Evolutionary conservation across 352 stramenopile genomes (phyloP).

Genomic region (Aphanomyces stellatus): DNA sequence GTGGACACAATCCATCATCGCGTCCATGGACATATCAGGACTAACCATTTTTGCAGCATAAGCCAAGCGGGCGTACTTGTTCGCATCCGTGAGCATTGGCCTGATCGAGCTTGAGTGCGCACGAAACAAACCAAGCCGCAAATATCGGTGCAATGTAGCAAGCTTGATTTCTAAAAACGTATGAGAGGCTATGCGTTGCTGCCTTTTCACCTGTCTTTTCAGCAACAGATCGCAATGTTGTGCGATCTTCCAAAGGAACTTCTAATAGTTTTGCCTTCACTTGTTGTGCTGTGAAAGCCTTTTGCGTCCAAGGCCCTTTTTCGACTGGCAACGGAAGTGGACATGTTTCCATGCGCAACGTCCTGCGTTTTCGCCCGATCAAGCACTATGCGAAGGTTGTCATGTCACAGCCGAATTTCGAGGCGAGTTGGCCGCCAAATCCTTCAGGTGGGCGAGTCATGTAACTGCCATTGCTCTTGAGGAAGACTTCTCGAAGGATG

Average conservation of each 20-base stretch:
- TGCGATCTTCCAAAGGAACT: neutral
- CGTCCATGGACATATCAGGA: neutral
- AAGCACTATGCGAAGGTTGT: neutral
- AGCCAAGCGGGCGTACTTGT: neutral
- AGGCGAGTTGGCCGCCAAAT: neutral
- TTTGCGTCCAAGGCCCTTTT: neutral
- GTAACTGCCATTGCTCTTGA: neutral
- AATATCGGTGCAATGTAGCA: neutral
- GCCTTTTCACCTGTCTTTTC: neutral
- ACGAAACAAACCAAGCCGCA: neutral
- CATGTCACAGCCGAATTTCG: neutral
- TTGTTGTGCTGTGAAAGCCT: neutral
- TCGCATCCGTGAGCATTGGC: neutral
- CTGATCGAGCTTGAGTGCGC: neutral
- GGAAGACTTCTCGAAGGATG: neutral
- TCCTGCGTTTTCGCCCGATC: neutral
- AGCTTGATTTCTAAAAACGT: neutral
- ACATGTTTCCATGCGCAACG: neutral
- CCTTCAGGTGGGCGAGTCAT: neutral
- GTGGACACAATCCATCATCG: neutral
- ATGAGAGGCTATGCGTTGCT: neutral
- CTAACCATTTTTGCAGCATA: neutral
- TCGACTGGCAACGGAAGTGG: neutral
- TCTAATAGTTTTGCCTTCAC: neutral
- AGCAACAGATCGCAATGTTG: neutral